Percentiles rank a stretch among this genome's conserved stretches.
Evolutionary conservation across 2,329 filamentous ascomycete genomes (phyloP).

Genomic region (Claviceps quebecensis): DNA sequence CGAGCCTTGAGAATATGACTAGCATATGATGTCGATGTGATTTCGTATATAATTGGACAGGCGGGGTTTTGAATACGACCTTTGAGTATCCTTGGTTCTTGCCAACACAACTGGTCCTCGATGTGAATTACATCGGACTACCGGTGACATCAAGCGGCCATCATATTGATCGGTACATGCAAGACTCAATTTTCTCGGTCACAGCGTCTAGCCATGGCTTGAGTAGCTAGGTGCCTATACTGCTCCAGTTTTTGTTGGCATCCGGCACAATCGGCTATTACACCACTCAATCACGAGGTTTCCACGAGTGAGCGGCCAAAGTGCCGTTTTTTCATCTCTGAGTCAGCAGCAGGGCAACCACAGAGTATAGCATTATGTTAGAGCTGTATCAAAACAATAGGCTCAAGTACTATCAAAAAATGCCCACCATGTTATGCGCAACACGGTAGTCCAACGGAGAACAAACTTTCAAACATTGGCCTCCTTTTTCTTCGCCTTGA

Average conservation of each 20-base stretch:
- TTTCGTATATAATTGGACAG: neutral
- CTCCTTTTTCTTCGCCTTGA: slow-evolving; percentile 7
- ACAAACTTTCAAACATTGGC: neutral
- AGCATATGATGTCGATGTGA: neutral
- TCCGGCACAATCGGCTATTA: no score
- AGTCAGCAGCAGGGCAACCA: no score
- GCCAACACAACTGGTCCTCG: neutral
- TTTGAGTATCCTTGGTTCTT: neutral
- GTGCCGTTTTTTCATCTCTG: no score
- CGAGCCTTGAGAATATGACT: neutral
- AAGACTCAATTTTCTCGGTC: neutral
- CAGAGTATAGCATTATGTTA: no score
- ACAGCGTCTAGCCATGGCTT: neutral
- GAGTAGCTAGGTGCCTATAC: neutral
- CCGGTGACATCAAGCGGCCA: neutral
- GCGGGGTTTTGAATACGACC: no score
- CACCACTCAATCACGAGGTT: no score
- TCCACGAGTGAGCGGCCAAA: no score
- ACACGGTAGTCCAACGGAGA: neutral
- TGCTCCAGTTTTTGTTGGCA: no score
- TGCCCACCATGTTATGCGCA: neutral
- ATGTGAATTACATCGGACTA: neutral
- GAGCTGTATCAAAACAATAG: no score
- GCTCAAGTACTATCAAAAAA: neutral
- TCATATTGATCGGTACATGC: neutral